phyloP scores from a whole-genome alignment of 768 basidiomycete species.

The Lentinula edodes region DNA sequence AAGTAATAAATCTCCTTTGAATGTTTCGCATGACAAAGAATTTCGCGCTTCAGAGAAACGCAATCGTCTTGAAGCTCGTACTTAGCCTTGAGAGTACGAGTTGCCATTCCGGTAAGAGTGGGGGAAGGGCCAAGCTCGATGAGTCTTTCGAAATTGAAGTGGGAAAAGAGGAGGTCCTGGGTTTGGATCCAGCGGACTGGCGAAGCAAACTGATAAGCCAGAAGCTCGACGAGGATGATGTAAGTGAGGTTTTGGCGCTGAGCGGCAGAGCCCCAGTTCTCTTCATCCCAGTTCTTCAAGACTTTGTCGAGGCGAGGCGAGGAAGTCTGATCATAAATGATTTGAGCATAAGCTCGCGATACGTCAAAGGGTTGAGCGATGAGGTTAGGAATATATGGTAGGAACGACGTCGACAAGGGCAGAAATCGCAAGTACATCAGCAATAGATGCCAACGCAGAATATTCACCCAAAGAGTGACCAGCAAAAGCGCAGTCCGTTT shows the following conservation, averaged over 20 bases:
- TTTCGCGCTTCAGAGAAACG: slow-evolving; percentile 65
- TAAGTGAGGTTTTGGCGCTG: slow-evolving; percentile 94
- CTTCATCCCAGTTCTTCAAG: slow-evolving; percentile 90
- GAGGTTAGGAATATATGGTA: slow-evolving; percentile 97
- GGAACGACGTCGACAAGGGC: slow-evolving; percentile 94
- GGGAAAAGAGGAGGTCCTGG: slow-evolving; percentile 87
- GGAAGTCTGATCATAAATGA: slow-evolving; percentile 94
- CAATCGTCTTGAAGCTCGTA: slow-evolving; percentile 91
- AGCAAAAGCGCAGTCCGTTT: slow-evolving; percentile 88
- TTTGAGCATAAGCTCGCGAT: slow-evolving; percentile 82
- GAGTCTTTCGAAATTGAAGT: slow-evolving; percentile 86
- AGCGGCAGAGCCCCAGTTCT: slow-evolving; percentile 73
- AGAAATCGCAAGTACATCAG: slow-evolving; percentile 92
- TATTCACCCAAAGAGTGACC: slow-evolving; percentile 99
- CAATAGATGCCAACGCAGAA: slow-evolving; percentile 95
- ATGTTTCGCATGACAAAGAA: slow-evolving; percentile 94
- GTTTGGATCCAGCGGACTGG: slow-evolving; percentile 99
- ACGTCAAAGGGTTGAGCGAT: slow-evolving; percentile 85
- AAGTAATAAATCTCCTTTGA: slow-evolving; percentile 97
- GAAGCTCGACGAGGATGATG: slow-evolving; percentile 90
- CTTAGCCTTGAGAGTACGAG: slow-evolving; percentile 85
- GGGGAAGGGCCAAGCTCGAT: slow-evolving; percentile 97
- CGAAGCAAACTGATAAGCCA: slow-evolving; percentile 98
- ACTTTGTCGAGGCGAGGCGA: slow-evolving; percentile 95
- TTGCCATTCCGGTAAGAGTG: slow-evolving; percentile 92